Percentiles rank a stretch among this genome's conserved stretches.
Conservation (phyloP, 164 flowering plant genomes). For the Vitis riparia region DNA sequence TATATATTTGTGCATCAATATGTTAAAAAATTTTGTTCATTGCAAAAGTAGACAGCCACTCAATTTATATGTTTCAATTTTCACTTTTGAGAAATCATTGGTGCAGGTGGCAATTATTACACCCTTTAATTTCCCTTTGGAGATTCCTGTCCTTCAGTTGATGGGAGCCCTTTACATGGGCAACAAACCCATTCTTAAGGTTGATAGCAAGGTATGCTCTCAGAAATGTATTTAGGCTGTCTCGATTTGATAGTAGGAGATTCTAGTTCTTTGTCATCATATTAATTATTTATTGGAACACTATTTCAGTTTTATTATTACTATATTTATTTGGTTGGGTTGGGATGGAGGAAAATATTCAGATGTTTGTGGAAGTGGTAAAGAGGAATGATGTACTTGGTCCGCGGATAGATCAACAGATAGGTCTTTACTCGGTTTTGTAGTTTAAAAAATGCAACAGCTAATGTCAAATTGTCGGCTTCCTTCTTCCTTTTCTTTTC, state of each 20-base stretch:
- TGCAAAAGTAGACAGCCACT: too few relatives aligned
- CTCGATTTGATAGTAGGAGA: background rate
- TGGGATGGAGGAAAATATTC: background rate
- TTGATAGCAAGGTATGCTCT: constrained; percentile 87
- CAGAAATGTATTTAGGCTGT: background rate
- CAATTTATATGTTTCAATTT: background rate
- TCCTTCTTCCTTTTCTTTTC: background rate
- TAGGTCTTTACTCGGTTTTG: background rate
- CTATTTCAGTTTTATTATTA: too few relatives aligned
- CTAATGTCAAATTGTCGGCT: background rate
- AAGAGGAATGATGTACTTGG: background rate
- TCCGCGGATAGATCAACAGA: background rate
- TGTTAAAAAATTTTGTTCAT: too few relatives aligned
- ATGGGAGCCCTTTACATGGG: constrained; percentile 99
- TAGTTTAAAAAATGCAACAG: background rate
- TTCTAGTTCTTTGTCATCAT: background rate
- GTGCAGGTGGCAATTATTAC: constrained; percentile 87
- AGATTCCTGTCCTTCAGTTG: constrained; percentile 92
- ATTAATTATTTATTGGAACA: background rate
- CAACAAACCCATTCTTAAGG: constrained; percentile 90
- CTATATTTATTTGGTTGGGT: too few relatives aligned
- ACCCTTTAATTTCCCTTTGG: constrained; percentile 96
- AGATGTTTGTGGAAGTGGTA: background rate
- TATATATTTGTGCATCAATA: too few relatives aligned
- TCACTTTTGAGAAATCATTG: background rate